Conservation (phyloP, 116 monocot genomes). For the Phalaenopsis hybrid region DNA sequence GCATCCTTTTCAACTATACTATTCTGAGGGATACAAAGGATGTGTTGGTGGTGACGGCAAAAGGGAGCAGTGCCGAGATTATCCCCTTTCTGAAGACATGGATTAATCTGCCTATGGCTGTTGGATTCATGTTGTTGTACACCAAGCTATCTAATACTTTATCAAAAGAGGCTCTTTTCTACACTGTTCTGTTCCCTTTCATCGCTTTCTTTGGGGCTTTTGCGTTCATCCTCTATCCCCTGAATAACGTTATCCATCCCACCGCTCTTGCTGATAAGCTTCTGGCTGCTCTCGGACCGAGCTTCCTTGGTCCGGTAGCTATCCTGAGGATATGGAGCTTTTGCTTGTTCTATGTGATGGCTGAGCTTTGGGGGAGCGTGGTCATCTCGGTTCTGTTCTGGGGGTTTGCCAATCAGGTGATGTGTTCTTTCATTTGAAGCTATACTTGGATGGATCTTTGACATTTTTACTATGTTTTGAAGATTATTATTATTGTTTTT, state of each 20-base stretch:
- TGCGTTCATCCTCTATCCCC: conserved; percentile 64
- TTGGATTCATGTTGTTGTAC: conserved; percentile 89
- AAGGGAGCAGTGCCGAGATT: conserved; percentile 91
- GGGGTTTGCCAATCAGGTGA: conserved; percentile 99
- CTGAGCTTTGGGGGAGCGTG: conserved; percentile 98
- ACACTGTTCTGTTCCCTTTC: conserved; percentile 72
- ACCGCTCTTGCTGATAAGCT: conserved; percentile 71
- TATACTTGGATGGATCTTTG: not conserved
- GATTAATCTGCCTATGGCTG: conserved; percentile 90
- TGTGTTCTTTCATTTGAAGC: not conserved
- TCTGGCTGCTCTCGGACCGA: conserved; percentile 54
- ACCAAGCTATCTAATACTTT: conserved; percentile 77
- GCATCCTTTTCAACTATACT: conserved; percentile 92
- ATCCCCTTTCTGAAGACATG: conserved; percentile 92
- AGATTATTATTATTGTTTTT: not conserved
- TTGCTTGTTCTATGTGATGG: conserved; percentile 96
- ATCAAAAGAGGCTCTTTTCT: conserved; percentile 88
- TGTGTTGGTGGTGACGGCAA: conserved; percentile 81
- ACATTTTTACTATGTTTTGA: not conserved
- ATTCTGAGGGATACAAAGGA: conserved; percentile 88
- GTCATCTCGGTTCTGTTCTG: conserved; percentile 97
- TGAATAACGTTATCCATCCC: conserved; percentile 63
- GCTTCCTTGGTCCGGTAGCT: conserved; percentile 79
- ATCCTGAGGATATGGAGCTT: conserved; percentile 92
- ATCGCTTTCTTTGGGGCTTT: conserved; percentile 84